Conservation (phyloP, 345 rosid genomes). For the Lepidium didymum region DNA sequence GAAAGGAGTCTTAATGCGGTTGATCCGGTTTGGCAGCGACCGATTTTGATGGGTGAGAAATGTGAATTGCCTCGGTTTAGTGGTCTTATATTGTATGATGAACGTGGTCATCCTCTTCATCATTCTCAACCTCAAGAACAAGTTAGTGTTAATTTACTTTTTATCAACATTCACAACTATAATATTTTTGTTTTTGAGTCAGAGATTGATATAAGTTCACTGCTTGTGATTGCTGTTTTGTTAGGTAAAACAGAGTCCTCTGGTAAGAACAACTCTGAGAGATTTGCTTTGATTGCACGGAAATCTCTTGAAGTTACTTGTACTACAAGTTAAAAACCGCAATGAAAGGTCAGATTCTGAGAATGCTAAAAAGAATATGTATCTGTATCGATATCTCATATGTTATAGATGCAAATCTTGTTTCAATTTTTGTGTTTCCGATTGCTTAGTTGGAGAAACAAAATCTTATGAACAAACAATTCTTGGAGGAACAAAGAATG, state of each 20-base stretch:
- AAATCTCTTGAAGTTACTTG: neutral
- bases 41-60: slow-evolving; percentile 85
- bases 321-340: neutral
- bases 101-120: slow-evolving; percentile 42
- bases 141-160: slow-evolving; percentile 7
- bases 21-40: slow-evolving; percentile 75
- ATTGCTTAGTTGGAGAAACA: neutral
- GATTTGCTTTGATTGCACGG: slow-evolving; percentile 36
- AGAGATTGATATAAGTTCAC: neutral
- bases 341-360: slow-evolving; percentile 10
- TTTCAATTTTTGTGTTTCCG: neutral
- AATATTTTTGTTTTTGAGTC: neutral
- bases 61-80: slow-evolving; percentile 72
- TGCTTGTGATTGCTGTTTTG: slow-evolving; percentile 1
- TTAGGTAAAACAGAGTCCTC: slow-evolving; percentile 34
- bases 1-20: slow-evolving; percentile 48
- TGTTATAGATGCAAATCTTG: neutral
- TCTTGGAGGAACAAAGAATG: neutral
- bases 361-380: neutral
- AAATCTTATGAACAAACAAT: neutral
- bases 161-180: neutral
- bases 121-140: slow-evolving; percentile 22
- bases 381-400: neutral
- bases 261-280: slow-evolving; percentile 40
- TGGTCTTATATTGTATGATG: slow-evolving; percentile 74